These are phyloP conservation scores for Nannizziopsis arthrosporioides DNA, from an alignment of 2,329 filamentous ascomycete genomes.

Conservation along the genomic window DNA sequence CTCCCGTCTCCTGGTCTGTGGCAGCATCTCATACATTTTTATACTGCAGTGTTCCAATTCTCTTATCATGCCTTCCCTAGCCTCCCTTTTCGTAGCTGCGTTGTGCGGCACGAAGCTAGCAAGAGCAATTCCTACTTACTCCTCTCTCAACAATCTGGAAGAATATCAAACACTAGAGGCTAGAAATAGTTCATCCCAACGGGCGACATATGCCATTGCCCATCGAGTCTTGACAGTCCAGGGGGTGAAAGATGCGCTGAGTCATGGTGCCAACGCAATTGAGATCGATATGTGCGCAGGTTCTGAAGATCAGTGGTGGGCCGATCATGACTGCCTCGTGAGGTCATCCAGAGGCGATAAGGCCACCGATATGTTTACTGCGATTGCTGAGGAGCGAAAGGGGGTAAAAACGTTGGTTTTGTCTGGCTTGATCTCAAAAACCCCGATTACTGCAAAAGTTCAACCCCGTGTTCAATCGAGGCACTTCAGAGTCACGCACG, in stretches of 20 bases:
- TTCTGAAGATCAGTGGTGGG: neutral
- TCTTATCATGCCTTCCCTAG: no score
- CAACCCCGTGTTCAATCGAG: neutral
- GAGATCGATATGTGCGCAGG: slow-evolving; percentile 3
- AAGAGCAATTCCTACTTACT: no score
- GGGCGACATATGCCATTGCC: slow-evolving; percentile 5
- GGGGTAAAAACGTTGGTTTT: neutral
- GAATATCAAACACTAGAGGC: no score
- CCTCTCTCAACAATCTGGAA: no score
- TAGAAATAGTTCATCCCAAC: neutral
- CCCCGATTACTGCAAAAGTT: neutral
- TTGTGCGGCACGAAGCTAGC: no score
- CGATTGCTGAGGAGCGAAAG: neutral
- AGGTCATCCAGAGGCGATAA: neutral
- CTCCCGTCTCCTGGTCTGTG: no score
- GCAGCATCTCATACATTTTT: no score
- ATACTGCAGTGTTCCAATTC: neutral
- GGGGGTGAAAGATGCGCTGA: neutral
- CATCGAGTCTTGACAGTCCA: slow-evolving; percentile 1
- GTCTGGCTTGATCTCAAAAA: slow-evolving; percentile 9
- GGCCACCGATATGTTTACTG: neutral
- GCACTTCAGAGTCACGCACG: neutral
- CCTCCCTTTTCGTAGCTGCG: no score
- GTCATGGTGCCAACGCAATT: slow-evolving; percentile 6
- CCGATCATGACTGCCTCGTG: slow-evolving; percentile 3